These are phyloP conservation scores for Nicotiana rustica DNA, from an alignment of 305 asterid species.

Conservation along the genomic window DNA sequence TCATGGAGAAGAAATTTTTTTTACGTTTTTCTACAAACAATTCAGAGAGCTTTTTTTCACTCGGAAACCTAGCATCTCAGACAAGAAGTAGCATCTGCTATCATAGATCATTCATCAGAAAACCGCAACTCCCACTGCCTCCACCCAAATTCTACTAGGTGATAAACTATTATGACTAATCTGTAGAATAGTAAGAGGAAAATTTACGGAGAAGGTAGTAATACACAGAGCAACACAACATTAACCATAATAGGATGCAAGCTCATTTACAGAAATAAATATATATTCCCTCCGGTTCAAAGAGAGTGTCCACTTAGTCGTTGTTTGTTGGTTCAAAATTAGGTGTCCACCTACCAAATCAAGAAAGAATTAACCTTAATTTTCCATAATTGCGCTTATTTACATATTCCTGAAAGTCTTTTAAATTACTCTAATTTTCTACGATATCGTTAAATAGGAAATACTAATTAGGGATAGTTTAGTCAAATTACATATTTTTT, in stretches of 20 bases:
- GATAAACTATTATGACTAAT: neutral
- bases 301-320: too few species aligned
- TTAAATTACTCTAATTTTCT: too few species aligned
- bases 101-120: slow-evolving; percentile 23
- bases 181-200: neutral
- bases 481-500: too few species aligned
- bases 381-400: too few species aligned
- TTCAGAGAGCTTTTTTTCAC: neutral
- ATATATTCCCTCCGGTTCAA: neutral
- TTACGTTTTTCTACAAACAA: neutral
- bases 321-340: too few species aligned
- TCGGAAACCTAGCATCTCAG: neutral
- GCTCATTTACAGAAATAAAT: neutral
- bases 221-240: neutral
- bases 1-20: neutral
- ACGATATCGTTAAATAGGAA: too few species aligned
- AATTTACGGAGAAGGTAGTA: neutral
- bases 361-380: too few species aligned
- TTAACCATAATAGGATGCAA: slow-evolving; percentile 3
- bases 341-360: too few species aligned
- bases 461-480: too few species aligned
- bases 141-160: neutral
- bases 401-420: too few species aligned
- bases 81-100: slow-evolving; percentile 15
- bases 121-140: neutral